Conservation (phyloP, 352 stramenopile genomes). For the Pythium plurisporium region DNA sequence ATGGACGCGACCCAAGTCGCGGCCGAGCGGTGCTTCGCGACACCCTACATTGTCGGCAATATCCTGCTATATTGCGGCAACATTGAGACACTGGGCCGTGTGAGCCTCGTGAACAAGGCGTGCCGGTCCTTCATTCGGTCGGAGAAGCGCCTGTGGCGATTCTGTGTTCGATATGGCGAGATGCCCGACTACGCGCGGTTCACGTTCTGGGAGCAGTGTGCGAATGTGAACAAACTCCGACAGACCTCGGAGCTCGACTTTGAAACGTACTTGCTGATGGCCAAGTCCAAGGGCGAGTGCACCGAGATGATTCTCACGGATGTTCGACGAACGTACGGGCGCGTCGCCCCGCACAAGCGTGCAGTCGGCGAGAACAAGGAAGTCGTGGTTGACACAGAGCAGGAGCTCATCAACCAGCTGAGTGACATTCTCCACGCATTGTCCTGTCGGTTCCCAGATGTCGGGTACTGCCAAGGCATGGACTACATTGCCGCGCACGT, state of each 20-base stretch:
- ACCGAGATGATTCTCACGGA: conserved; percentile 84
- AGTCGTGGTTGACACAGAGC: conserved; percentile 43
- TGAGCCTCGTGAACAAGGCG: conserved; percentile 51
- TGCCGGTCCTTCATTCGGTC: conserved; percentile 60
- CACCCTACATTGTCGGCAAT: conserved; percentile 61
- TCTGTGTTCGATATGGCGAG: conserved; percentile 76
- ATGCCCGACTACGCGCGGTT: conserved; percentile 51
- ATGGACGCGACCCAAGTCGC: neutral
- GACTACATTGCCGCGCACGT: conserved; percentile 84
- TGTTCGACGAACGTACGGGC: conserved; percentile 75
- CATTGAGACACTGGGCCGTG: conserved; percentile 37
- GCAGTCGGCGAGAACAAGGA: conserved; percentile 48
- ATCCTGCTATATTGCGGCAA: conserved; percentile 71
- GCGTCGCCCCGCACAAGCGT: conserved; percentile 75
- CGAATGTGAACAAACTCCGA: conserved; percentile 38
- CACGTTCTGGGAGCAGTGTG: conserved; percentile 70
- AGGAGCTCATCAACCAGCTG: conserved; percentile 71
- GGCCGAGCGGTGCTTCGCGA: conserved; percentile 48
- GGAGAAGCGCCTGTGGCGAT: conserved; percentile 68
- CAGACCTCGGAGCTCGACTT: conserved; percentile 66
- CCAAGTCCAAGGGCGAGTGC: conserved; percentile 76
- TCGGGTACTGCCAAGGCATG: conserved; percentile 87
- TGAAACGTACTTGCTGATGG: conserved; percentile 82
- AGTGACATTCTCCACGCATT: conserved; percentile 80
- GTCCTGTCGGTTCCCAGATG: conserved; percentile 68